Base-by-base conservation (phyloP, 108 stramenopile genomes). In the Conticribra guillardii region DNA sequence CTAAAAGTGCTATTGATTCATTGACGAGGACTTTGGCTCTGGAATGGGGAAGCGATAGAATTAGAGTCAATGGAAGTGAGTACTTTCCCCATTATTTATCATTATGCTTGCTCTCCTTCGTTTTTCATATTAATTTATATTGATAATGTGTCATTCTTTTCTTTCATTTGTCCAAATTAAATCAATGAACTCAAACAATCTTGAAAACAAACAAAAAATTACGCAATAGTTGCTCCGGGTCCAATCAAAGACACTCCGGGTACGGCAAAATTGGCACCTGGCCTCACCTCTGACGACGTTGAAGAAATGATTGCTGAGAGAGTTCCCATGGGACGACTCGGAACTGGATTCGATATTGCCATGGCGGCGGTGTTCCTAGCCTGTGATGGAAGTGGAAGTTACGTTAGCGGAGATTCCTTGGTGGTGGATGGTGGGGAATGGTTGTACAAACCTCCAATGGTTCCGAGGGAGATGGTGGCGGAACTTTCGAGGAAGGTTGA, bases 201-300 rank as follows among this genome's bases (percentile, higher is more conserved):
- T 14, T 64, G 1, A 24, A 26, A 46, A 61, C 45, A 28, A 4
- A 51, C 33, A 44, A 60, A 60, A 32, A 60, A 24, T 4, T 5
- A 22, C 23, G 22, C 23, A 45, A 60, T n/a, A 68, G 67, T 98
- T 48, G 97, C 97, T 27, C 97, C 97, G 11, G 97, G 97, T 21
- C 93, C 97, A 15, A 96, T 96, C 59, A 92, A 75, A 2, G 69
- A 96, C 78, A 98, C 96, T 14, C 96, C 96, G 9, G 97, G 97
- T 24, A 98, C 94, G 62, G 88, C 95, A 21, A 98, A 96, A 77
- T 71, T 98, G 28, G 89, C 91, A 1, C 94, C 94, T 27, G 90
- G 86, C 19, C 57, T 92, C 53, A 62, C 70, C 11, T 45, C 69
- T 16, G 63, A 73, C 16, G 67, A 69, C 30, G 62, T 87, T 16